Percentiles rank a stretch among this genome's conserved stretches.
Conservation (phyloP, 2,329 filamentous ascomycete genomes). For the Clonostachys sp. region DNA sequence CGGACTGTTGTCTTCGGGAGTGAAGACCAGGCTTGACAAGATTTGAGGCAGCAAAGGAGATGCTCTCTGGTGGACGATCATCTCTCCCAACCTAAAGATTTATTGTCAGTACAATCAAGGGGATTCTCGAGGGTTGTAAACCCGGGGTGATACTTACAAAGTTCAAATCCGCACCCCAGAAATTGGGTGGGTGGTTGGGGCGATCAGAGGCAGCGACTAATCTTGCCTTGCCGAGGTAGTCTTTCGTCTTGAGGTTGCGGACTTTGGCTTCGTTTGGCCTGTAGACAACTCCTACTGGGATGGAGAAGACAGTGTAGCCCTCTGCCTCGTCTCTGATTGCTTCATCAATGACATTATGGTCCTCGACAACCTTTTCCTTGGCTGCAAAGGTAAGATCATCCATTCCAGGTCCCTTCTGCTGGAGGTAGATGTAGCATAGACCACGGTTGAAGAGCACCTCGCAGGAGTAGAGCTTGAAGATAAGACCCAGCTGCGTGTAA, state of each 20-base stretch:
- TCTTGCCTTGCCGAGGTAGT: conserved; percentile 94
- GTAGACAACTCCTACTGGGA: conserved; percentile 92
- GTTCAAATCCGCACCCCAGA: conserved; percentile 74
- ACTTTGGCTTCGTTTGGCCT: conserved; percentile 96
- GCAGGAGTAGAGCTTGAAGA: conserved; percentile 96
- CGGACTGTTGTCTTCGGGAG: conserved; percentile 79
- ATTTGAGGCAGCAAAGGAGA: conserved; percentile 90
- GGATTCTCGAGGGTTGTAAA: too few relatives aligned
- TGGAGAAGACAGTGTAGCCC: conserved; percentile 98
- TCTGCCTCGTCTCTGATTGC: conserved; percentile 91
- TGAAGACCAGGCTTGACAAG: conserved; percentile 82
- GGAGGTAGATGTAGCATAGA: conserved; percentile 93
- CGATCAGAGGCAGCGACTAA: conserved; percentile 85
- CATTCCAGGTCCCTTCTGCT: conserved; percentile 86
- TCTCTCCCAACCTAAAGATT: conserved; percentile 43
- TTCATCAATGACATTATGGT: conserved; percentile 97
- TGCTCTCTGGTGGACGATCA: conserved; percentile 75
- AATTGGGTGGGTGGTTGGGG: conserved; percentile 76
- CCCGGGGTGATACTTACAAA: conserved; percentile 42
- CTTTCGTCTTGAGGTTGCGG: conserved; percentile 95
- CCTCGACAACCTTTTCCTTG: conserved; percentile 92
- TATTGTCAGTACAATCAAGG: too few relatives aligned
- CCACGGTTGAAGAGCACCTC: conserved; percentile 97
- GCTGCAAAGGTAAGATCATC: conserved; percentile 86
- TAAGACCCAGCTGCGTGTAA: conserved; percentile 90